phyloP scores from a whole-genome alignment of 768 basidiomycete genomes.

The Lactarius hengduanensis region DNA sequence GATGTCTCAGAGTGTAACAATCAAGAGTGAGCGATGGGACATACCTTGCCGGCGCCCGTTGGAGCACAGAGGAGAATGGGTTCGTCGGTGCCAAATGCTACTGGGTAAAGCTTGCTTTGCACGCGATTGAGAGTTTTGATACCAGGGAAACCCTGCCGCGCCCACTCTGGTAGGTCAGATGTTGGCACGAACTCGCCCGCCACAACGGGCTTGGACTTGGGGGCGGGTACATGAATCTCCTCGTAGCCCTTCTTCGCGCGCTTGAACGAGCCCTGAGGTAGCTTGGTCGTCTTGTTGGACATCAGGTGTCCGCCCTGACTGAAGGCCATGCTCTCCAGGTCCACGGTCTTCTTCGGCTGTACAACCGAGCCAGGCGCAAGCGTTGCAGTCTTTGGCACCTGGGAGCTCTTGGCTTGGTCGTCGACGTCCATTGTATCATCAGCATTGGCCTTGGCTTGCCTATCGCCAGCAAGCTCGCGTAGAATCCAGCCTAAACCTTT shows the following conservation, averaged over 20 bases:
- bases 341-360: slow-evolving; percentile 81
- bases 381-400: slow-evolving; percentile 78
- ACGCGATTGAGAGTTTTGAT: slow-evolving; percentile 82
- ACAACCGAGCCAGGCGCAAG: slow-evolving; percentile 84
- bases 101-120: slow-evolving; percentile 89
- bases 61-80: slow-evolving; percentile 95
- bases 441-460: slow-evolving; percentile 52
- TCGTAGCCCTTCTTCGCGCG: slow-evolving; percentile 95
- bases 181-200: slow-evolving; percentile 73
- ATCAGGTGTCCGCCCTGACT: slow-evolving; percentile 94
- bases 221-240: slow-evolving; percentile 95
- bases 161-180: slow-evolving; percentile 77
- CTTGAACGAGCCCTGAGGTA: slow-evolving; percentile 98
- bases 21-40: slow-evolving; percentile 27
- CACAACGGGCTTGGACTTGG: slow-evolving; percentile 67
- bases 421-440: slow-evolving; percentile 81
- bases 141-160: slow-evolving; percentile 77
- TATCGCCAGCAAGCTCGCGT: slow-evolving; percentile 80
- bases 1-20: slow-evolving; percentile 28
- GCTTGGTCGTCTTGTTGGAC: slow-evolving; percentile 98
- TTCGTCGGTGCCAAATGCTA: slow-evolving; percentile 93
- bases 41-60: slow-evolving; percentile 96
- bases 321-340: slow-evolving; percentile 95
- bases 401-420: slow-evolving; percentile 43
- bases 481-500: slow-evolving; percentile 96